phyloP scores from a whole-genome alignment of 2,329 filamentous ascomycete genomes.

The Ilyonectria destructans region DNA sequence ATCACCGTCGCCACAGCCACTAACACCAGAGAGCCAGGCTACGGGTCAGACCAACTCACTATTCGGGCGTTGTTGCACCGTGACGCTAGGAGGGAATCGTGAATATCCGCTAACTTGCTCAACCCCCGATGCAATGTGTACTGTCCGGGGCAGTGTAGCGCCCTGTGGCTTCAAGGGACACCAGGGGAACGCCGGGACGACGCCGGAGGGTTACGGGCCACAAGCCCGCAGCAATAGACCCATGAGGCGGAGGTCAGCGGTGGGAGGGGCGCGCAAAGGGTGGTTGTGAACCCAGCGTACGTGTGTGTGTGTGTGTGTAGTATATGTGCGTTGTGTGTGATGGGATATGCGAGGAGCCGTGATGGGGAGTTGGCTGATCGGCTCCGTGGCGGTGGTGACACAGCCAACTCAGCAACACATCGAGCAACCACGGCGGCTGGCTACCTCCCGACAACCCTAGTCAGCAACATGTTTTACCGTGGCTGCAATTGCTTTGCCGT shows the following conservation, averaged over 20 bases:
- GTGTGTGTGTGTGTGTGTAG: constrained; percentile 17
- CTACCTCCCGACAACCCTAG: neutral
- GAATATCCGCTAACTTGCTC: neutral
- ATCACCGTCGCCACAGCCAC: constrained; percentile 4
- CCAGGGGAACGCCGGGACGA: constrained; percentile 16
- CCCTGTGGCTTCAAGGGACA: constrained; percentile 12
- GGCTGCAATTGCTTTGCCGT: constrained; percentile 5
- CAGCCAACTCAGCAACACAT: constrained; percentile 46
- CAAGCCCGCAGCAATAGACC: constrained; percentile 26
- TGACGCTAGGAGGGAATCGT: neutral
- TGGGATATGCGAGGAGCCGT: constrained; percentile 29
- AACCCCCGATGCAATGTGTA: neutral
- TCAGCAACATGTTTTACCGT: neutral
- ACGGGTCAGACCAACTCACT: constrained; percentile 6
- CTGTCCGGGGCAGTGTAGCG: neutral
- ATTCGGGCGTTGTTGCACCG: neutral
- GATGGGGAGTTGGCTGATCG: constrained; percentile 33
- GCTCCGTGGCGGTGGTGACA: constrained; percentile 41
- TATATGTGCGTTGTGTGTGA: constrained; percentile 25
- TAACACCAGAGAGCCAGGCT: neutral
- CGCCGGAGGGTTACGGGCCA: constrained; percentile 25
- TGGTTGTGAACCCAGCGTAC: constrained; percentile 1
- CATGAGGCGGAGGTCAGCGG: constrained; percentile 26
- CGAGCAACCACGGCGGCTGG: constrained; percentile 21
- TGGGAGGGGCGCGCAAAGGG: constrained; percentile 11